These are phyloP conservation scores for Aspergillus mulundensis DNA, from an alignment of 495 filamentous ascomycete genomes.

Conservation along the genomic window DNA sequence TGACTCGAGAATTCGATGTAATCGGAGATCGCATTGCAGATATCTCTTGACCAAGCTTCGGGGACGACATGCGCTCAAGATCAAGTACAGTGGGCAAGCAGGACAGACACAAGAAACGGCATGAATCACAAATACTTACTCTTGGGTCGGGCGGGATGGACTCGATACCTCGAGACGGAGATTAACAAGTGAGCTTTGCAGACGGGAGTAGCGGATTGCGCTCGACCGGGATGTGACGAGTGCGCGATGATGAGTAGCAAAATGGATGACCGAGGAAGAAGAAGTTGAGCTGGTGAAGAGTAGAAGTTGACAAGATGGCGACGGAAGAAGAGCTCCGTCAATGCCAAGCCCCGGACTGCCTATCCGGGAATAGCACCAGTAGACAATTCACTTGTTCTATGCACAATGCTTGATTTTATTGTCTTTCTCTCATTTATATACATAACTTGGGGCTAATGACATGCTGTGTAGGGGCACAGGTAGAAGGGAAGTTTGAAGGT, in stretches of 20 bases:
- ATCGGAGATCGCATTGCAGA: not conserved
- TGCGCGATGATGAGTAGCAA: not conserved
- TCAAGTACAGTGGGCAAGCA: not conserved
- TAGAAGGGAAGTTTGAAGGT: not conserved
- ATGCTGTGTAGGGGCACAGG: not conserved
- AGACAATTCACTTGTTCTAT: not conserved
- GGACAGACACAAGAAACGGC: not conserved
- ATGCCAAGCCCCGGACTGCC: conserved; percentile 11
- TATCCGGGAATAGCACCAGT: conserved; percentile 8
- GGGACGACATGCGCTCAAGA: not conserved
- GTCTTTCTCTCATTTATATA: conserved; percentile 15
- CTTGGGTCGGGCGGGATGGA: not conserved
- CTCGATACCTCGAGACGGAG: not conserved
- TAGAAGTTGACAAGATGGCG: not conserved
- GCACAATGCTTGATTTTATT: conserved; percentile 7
- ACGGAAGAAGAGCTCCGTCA: conserved; percentile 6
- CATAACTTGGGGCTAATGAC: conserved; percentile 13
- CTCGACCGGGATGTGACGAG: not conserved
- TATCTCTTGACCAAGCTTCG: not conserved
- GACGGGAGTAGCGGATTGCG: not conserved
- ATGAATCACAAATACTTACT: conserved; percentile 6
- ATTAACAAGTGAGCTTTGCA: not conserved
- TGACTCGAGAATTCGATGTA: not conserved
- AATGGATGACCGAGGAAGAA: not conserved
- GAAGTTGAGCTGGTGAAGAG: not conserved